Conservation (phyloP, 495 filamentous ascomycete species). For the Aspergillus campestris region DNA sequence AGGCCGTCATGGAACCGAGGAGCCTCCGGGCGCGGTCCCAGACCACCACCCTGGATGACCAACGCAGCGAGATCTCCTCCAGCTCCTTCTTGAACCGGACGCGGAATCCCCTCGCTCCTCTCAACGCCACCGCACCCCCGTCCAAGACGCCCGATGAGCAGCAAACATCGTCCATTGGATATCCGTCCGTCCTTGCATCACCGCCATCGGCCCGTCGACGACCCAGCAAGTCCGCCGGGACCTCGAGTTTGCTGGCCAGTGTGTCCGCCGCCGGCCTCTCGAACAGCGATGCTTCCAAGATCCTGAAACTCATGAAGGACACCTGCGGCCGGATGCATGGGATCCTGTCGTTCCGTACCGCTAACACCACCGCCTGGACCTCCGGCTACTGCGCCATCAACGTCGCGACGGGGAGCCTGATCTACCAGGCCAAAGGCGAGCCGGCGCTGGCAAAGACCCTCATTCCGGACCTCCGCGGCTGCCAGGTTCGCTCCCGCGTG, state of each 20-base stretch:
- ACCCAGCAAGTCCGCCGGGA: slow-evolving; percentile 34
- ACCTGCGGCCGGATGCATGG: slow-evolving; percentile 50
- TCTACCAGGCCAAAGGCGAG: slow-evolving; percentile 50
- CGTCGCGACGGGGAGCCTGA: slow-evolving; percentile 46
- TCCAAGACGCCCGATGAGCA: slow-evolving; percentile 24
- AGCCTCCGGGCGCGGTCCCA: slow-evolving; percentile 39
- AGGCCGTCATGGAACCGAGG: slow-evolving; percentile 22
- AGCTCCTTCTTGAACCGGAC: slow-evolving; percentile 24
- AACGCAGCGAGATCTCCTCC: slow-evolving; percentile 33
- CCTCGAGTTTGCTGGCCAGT: slow-evolving; percentile 20
- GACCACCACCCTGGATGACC: slow-evolving; percentile 42
- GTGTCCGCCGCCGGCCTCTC: slow-evolving; percentile 31
- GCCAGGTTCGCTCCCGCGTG: slow-evolving; percentile 63
- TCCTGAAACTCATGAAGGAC: slow-evolving; percentile 49
- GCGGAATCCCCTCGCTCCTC: slow-evolving; percentile 37
- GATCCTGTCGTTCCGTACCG: slow-evolving; percentile 47
- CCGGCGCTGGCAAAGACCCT: slow-evolving; percentile 49
- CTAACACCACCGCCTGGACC: slow-evolving; percentile 44
- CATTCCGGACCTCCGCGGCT: slow-evolving; percentile 79
- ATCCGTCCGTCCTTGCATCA: slow-evolving; percentile 34
- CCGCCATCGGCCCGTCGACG: slow-evolving; percentile 28
- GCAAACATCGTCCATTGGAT: slow-evolving; percentile 38
- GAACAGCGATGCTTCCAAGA: slow-evolving; percentile 41
- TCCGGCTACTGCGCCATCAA: slow-evolving; percentile 52
- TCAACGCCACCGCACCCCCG: slow-evolving; percentile 33